Percentiles rank a stretch among this genome's conserved stretches.
Evolutionary conservation across 176 grass and related monocot species (phyloP).

Genomic region (Oryza punctata): DNA sequence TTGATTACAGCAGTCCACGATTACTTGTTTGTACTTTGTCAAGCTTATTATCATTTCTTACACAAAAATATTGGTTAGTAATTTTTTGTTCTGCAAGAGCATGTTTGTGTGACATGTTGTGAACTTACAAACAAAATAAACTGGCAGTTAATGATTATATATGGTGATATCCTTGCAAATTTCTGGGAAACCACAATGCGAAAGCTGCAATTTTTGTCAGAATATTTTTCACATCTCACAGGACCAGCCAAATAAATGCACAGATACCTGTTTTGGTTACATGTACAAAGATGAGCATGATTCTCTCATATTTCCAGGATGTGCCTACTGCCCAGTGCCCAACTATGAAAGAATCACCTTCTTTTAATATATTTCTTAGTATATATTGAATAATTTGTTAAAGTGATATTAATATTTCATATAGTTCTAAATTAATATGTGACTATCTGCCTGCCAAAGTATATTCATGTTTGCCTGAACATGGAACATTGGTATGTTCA

Average conservation of each 20-base stretch:
- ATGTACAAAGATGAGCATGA: not conserved
- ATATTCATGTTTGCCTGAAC: too few species aligned
- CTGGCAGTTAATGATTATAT: constrained; percentile 9
- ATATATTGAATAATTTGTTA: too few species aligned
- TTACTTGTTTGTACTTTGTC: not conserved
- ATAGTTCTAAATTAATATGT: too few species aligned
- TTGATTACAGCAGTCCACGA: not conserved
- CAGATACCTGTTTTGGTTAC: not conserved
- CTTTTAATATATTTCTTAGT: too few species aligned
- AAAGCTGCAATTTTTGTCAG: not conserved
- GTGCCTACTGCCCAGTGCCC: not conserved
- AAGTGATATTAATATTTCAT: too few species aligned
- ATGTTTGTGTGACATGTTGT: not conserved
- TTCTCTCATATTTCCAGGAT: not conserved
- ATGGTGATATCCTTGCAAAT: not conserved
- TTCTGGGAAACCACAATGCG: not conserved
- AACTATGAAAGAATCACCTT: not conserved
- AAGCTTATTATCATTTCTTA: constrained; percentile 10
- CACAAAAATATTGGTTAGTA: not conserved
- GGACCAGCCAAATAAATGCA: not conserved
- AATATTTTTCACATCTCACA: not conserved
- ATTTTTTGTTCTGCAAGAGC: too few species aligned
- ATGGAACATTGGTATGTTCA: too few species aligned
- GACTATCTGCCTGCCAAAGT: too few species aligned
- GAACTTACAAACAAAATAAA: not conserved